A percentile compares a stretch with the other conserved stretches of the same genome.
Conservation (phyloP, 1,139 yeast genomes). For the Yamadazyma jaroonii region DNA sequence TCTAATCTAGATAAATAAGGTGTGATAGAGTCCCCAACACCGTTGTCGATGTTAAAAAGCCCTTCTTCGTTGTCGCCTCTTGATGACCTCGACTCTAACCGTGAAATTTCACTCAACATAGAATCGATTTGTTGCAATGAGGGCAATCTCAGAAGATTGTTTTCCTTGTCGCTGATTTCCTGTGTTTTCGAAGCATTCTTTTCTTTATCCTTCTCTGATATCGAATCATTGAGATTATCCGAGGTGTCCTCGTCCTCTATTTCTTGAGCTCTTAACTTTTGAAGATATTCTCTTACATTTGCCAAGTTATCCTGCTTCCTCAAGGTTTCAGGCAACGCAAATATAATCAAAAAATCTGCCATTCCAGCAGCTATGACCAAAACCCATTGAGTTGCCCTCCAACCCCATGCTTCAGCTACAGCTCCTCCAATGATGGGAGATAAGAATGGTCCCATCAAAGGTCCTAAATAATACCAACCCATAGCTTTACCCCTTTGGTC, state of each 20-base stretch:
- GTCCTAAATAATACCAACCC: slow-evolving; percentile 81
- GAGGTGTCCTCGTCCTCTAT: not conserved
- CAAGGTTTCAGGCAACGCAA: slow-evolving; percentile 75
- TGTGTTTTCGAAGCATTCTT: slow-evolving; percentile 3
- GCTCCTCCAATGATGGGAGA: slow-evolving; percentile 85
- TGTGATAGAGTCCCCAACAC: slow-evolving; percentile 35
- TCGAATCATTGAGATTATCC: slow-evolving; percentile 7
- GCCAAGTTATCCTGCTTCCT: slow-evolving; percentile 52
- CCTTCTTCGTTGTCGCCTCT: slow-evolving; percentile 14
- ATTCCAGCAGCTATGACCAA: slow-evolving; percentile 65
- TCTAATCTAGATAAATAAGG: slow-evolving; percentile 36
- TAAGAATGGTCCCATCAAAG: slow-evolving; percentile 74
- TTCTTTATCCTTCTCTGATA: slow-evolving; percentile 16
- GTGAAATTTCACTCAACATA: slow-evolving; percentile 7
- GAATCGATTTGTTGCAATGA: slow-evolving; percentile 6
- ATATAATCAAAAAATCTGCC: slow-evolving; percentile 46
- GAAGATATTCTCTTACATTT: slow-evolving; percentile 43
- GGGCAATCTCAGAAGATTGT: slow-evolving; percentile 1
- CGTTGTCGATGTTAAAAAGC: slow-evolving; percentile 7
- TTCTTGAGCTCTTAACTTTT: slow-evolving; percentile 12
- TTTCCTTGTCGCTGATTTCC: slow-evolving; percentile 14
- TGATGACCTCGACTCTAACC: slow-evolving; percentile 13
- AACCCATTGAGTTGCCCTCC: slow-evolving; percentile 91
- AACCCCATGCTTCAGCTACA: slow-evolving; percentile 68
- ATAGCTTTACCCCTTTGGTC: slow-evolving; percentile 75